Evolutionary conservation across 179 eudicot species (phyloP), one percentile per base, ranked within the genome.

Genomic region (Vitellaria paradoxa): DNA sequence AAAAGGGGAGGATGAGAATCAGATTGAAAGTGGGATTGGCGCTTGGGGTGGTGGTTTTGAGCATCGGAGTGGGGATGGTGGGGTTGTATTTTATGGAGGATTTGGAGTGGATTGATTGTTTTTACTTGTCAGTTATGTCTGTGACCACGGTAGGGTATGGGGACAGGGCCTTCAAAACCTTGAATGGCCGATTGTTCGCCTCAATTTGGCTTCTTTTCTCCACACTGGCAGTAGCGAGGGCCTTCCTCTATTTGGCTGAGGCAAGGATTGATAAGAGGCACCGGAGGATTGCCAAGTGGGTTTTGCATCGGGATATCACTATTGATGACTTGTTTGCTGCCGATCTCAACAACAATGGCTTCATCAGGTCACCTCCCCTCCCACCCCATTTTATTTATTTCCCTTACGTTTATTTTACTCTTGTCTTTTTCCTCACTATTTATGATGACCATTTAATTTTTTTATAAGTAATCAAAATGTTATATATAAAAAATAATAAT

Each of bases 61-160:
- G 87, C 65, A 87, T 91, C 5, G 91, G 87, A 46, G 52, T 89
- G 5, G 95, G 92, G 5, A 13, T 83, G 12, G 5, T 83, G 20
- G 81, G 84, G 26, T 62, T 89, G 73, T 76, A 75, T 52, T 78
- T 77, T 21, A 76, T 85, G 3, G 95, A 91, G 85, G 23, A 45
- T 0, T 68, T 91, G 52, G 74, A 72, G 47, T 86, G 84, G 86
- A 68, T 91, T 23, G 92, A 91, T 75, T 83, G 87, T 6, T n/a
- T 89, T 15, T 91, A 89, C 70, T 57, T 91, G 56, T 83, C 93
- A 1, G 93, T 87, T 5, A 80, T 88, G 61, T 90, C 93, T 0
- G 93, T 90, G 6, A 90, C 93, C 9, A 90, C 93, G 0, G 93
- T 90, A 30, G 93, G 93, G 6, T 90, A 90, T 70, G 93, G 93